Percentiles rank a stretch among this genome's conserved stretches.
Conservation (phyloP, 192 early-diverging fungal species). For the Gamsiella multidivaricata region DNA sequence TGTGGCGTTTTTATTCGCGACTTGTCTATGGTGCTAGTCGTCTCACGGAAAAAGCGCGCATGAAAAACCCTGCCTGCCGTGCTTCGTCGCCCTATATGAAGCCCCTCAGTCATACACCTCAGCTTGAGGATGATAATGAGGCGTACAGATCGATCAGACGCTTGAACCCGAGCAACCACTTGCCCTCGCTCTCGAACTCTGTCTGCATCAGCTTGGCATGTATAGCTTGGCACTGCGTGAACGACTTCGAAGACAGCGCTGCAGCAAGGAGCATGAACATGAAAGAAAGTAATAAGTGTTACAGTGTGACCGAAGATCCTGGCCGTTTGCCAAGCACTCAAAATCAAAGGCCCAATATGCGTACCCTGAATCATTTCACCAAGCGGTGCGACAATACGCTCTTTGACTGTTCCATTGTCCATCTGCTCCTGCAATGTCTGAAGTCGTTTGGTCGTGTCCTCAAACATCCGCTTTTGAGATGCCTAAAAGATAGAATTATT, state of each 20-base stretch:
- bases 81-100: too few relatives aligned
- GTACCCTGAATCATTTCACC: slow-evolving; percentile 55
- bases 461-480: slow-evolving; percentile 55
- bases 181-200: slow-evolving; percentile 60
- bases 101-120: too few relatives aligned
- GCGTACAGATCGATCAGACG: slow-evolving; percentile 60
- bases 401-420: slow-evolving; percentile 47
- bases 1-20: too few relatives aligned
- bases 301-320: background rate
- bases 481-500: slow-evolving; percentile 8
- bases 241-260: slow-evolving; percentile 56
- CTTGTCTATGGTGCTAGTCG: too few relatives aligned
- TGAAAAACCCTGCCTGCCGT: too few relatives aligned
- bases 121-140: slow-evolving; percentile 5
- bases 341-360: background rate
- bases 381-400: slow-evolving; percentile 26
- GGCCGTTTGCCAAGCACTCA: background rate
- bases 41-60: too few relatives aligned
- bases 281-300: background rate
- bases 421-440: slow-evolving; percentile 47
- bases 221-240: slow-evolving; percentile 39
- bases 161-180: slow-evolving; percentile 63
- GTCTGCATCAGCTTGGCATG: slow-evolving; percentile 60
- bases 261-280: slow-evolving; percentile 5
- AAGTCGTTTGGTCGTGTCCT: slow-evolving; percentile 53